Evolutionary conservation across 2,329 filamentous ascomycete species (phyloP).

Genomic region (Botrytis cinerea): DNA sequence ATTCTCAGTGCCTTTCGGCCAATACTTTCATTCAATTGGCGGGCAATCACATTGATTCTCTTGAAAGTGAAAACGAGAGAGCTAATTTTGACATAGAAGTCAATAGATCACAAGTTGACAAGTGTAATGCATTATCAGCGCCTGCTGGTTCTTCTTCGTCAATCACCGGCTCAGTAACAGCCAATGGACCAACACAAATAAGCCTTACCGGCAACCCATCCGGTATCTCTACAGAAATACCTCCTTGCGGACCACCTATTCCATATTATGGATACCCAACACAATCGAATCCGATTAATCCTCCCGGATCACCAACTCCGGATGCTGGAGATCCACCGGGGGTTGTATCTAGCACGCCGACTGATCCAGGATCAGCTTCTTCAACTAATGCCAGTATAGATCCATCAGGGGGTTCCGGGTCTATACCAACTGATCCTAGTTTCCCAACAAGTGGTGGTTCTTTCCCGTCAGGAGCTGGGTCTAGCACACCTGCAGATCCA

Average conservation of each 20-base stretch:
- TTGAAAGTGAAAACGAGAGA: no score
- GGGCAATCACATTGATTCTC: no score
- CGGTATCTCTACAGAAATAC: neutral
- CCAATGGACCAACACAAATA: neutral
- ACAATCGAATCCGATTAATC: neutral
- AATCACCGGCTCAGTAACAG: neutral
- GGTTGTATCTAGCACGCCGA: neutral
- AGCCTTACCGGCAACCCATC: conserved; percentile 1
- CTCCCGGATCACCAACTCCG: neutral
- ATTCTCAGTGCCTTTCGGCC: neutral
- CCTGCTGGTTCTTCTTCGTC: neutral
- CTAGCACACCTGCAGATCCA: neutral
- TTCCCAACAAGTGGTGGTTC: neutral
- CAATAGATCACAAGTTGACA: neutral
- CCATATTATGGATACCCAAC: conserved; percentile 12
- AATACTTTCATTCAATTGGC: neutral
- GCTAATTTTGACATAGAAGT: neutral
- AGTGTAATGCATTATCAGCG: neutral
- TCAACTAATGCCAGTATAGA: neutral
- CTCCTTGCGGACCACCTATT: neutral
- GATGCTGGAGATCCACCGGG: neutral
- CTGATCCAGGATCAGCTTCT: neutral
- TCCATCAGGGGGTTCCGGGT: neutral
- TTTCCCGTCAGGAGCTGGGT: neutral
- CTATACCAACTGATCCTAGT: neutral